Base-by-base conservation (phyloP, 2,329 filamentous ascomycete genomes). In the Ascochyta pisi region DNA sequence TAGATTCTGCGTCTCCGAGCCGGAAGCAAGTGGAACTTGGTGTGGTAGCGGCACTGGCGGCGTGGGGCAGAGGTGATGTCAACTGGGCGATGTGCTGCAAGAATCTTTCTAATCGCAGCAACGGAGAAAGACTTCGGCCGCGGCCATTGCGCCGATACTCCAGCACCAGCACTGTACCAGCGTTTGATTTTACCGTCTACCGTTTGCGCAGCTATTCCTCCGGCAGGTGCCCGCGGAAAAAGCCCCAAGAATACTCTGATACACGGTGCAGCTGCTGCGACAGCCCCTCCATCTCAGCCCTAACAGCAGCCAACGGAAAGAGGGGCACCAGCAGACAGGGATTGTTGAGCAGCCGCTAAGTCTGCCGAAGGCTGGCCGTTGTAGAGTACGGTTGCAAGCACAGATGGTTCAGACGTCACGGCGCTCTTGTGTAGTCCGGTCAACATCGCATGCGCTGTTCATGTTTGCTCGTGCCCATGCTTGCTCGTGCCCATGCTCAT, bases 61-160 rank as follows among this genome's bases (percentile, higher is more conserved):
- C 61, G 70, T 64, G 68, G 71, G 66, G 69, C 66, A 63, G 60
- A 57, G 37, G 61, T 66, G 64, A 63, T 64, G 64, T 67, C 63
- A 65, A 61, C 53, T 61, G 57, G 54, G 33, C 54, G 54, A 52
- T 52, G 54, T 52, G 54, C 63, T 63, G 62, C 64, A 61, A 54
- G 60, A 54, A 58, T 59, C 58, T 62, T 61, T 57, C 59, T 64
- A 65, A 67, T 65, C 63, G 50, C 47, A 57, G 54, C 58, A 60
- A 63, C 67, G 60, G 62, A 66, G 58, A 60, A 57, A 34, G 50
- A 55, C 62, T 55, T 66, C 71, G 68, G 69, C 69, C 70, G 69
- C 69, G 70, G 71, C 60, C 65, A 58, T 60, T 67, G 64, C 61
- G 59, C 47, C 51, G 38, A 56, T 31, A 29, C 24, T 56, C 26